Evolutionary conservation across 2,329 filamentous ascomycete species (phyloP), one percentile per base, ranked within the genome.

Genomic region (Pyrenophora seminiperda): DNA sequence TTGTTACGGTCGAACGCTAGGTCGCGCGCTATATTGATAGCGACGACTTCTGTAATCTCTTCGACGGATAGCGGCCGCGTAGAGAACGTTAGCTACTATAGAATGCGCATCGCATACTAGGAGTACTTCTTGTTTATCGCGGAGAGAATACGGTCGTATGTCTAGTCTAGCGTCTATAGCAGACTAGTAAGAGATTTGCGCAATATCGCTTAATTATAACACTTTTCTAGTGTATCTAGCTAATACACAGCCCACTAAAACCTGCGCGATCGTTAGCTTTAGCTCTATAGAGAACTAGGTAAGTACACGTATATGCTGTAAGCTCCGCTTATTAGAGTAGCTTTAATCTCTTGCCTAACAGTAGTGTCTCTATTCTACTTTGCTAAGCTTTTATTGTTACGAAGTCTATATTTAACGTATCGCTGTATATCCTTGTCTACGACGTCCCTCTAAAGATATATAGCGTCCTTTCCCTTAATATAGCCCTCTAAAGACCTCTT

Each of bases 1-100:
- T 68, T 59, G 24, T 74, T 62, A 5, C 59, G 56, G 17, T 76
- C 63, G 32, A 76, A 73, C 2, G 54, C 58, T 15, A 61, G 59
- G 10, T 59, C 38, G 6, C 55, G 51, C 19, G 54, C 49, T 3
- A 63, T 43, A 19, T 75, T 57, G 15, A 70, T 61, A 7, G 66
- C 67, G 7, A 57, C 49, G 2, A 61, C 49, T 50, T 70, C 63
- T 0, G 61, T 56, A 7, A 68, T 17, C 27, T 71, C 64, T 24
- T 59, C 41, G 9, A 65, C 10, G 2, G 24, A 53, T 0, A 71
- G 50, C 9, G 61, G 64, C 30, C 60, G 47, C 0, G 36, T 33
- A 9, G 66, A 65, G 20, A 64, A 69, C 0, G 59, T 54, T 4
- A 70, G 45, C 65, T 60, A 69, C 30, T 52, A 58, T 6, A 69